These are phyloP conservation scores for Neurospora sp. DNA, from an alignment of 495 filamentous ascomycete genomes.

Conservation along the genomic window DNA sequence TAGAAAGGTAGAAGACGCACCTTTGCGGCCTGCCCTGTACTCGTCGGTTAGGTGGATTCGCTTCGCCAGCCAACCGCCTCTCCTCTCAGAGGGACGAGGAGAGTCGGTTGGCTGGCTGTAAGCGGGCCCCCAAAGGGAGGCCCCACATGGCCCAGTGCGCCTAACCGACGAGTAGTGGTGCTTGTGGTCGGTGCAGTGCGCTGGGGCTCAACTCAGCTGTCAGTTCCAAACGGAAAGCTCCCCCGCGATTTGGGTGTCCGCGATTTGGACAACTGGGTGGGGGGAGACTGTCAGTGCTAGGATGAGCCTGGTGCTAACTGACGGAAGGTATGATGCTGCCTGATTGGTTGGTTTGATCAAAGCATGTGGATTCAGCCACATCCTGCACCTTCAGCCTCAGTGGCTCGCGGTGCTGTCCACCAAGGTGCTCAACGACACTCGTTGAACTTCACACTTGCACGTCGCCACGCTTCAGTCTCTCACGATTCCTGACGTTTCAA, in stretches of 20 bases:
- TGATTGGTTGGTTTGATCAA: background rate
- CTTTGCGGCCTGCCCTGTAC: background rate
- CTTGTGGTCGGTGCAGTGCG: background rate
- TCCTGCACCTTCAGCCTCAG: background rate
- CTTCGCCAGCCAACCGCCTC: no score
- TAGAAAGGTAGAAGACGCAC: background rate
- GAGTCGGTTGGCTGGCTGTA: no score
- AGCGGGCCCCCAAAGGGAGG: no score
- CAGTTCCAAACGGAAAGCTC: conserved; percentile 4
- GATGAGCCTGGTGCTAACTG: background rate
- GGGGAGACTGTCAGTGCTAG: background rate
- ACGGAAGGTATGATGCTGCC: background rate
- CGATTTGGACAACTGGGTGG: conserved; percentile 4
- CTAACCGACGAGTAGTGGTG: no score
- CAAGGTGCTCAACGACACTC: background rate
- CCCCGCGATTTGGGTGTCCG: conserved; percentile 7
- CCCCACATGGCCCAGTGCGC: no score
- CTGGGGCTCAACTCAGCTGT: background rate
- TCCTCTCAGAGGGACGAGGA: no score
- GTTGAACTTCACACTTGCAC: background rate
- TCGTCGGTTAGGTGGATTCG: no score
- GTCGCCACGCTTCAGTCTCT: background rate
- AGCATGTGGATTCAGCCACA: background rate
- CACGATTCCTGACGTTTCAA: no score
- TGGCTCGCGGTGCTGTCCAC: background rate